Conservation (phyloP, 1,284 basidiomycete species). For the Laetiporus sulphureus region DNA sequence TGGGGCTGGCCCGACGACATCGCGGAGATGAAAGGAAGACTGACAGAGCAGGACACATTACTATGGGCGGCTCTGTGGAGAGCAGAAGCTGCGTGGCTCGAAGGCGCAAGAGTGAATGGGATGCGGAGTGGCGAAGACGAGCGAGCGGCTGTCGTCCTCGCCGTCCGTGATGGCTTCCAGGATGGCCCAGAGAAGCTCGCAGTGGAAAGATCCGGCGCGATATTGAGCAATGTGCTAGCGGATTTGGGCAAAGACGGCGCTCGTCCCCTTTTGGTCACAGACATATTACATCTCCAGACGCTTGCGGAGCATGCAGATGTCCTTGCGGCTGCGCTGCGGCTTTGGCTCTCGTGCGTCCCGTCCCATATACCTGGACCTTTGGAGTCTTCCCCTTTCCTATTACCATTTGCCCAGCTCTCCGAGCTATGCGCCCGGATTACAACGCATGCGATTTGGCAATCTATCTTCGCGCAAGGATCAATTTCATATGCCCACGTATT, state of each 20-base stretch:
- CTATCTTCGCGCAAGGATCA: constrained; percentile 18
- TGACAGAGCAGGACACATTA: constrained; percentile 16
- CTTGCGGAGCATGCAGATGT: constrained; percentile 30
- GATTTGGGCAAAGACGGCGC: constrained; percentile 9
- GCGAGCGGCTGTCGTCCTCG: constrained; percentile 32
- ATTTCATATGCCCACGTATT: constrained; percentile 29
- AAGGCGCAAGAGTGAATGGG: constrained; percentile 69
- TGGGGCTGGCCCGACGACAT: constrained; percentile 72
- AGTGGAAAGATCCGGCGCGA: constrained; percentile 28
- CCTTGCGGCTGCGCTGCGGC: constrained; percentile 45
- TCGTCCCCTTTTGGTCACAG: constrained; percentile 9
- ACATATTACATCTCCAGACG: constrained; percentile 16
- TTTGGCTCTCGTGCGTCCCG: constrained; percentile 57
- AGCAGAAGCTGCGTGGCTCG: constrained; percentile 60
- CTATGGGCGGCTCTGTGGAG: constrained; percentile 49
- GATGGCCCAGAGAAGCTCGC: constrained; percentile 32
- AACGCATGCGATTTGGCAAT: constrained; percentile 42
- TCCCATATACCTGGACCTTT: constrained; percentile 29
- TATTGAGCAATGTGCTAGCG: constrained; percentile 25
- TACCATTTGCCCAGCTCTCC: constrained; percentile 52
- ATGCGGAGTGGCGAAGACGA: constrained; percentile 61
- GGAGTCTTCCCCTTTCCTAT: constrained; percentile 40
- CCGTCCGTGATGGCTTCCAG: constrained; percentile 36
- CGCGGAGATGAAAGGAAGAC: constrained; percentile 28
- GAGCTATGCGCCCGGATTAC: constrained; percentile 43